Base-by-base conservation (phyloP, 2,329 filamentous ascomycete genomes). In the Aotearoamyces nothofagi region DNA sequence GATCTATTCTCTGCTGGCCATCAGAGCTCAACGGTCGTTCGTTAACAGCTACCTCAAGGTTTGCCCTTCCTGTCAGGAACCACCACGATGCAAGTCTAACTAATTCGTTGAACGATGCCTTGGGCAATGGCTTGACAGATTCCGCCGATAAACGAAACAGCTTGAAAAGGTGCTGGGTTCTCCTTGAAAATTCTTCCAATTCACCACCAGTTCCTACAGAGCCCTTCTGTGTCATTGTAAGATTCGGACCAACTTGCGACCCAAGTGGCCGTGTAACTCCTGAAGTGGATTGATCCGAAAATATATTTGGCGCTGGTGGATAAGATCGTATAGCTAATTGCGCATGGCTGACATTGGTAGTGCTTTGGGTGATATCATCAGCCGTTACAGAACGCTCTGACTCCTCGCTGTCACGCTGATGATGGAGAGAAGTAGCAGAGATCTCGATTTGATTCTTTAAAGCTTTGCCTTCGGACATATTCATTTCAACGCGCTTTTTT, bases 11-110 rank as follows among this genome's bases (percentile, higher is more conserved):
- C 39, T 69, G 58, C 6, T 54, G 57, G 35, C 71, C 63, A 4
- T 65, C 58, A 23, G 54, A 60, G 19, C 58, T 54, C 8, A n/a
- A 20, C 16, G 74, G 64, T 5, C 69, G 65, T 29, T 70, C 73
- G 35, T 81, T 66, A 26, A 92, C 73, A 22, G 76, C 61, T 9
- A 57, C 53, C 49, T 93, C 86, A 29, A 93, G 61, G 7, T 74
- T 72, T 44, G 75, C 69, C 36, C 84, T 74, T 12, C 84, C 86
- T 40, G 71, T 78, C 25, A 92, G 49, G 45, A 93, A 92, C 86
- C 86, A 94, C 86, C 86, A 94, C 1, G 81, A 58, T 3, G 72
- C 75, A 14, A 74, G 76, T 33, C 80, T 67, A 7, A 78, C 61
- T 57, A 86, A 77, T 34, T 83, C 70, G 26, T 65, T 60, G 1